Conservation (phyloP, 2,329 filamentous ascomycete genomes). For the Aureobasidium leucospermi region DNA sequence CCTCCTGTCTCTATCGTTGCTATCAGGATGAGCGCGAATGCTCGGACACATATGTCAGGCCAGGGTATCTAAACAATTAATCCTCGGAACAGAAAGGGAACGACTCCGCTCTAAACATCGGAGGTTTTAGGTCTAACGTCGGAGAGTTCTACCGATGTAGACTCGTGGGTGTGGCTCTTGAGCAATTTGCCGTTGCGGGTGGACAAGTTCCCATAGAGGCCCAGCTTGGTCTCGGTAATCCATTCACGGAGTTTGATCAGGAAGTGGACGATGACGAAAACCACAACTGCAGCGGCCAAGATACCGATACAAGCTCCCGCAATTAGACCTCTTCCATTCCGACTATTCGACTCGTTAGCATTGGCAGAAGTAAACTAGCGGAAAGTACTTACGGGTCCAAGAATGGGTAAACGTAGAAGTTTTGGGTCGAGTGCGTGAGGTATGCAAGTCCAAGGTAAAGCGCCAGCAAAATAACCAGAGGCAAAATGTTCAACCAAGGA, state of each 20-base stretch:
- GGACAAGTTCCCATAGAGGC: constrained; percentile 2
- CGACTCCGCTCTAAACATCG: background rate
- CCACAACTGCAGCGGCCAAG: constrained; percentile 30
- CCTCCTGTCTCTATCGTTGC: background rate
- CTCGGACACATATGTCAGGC: background rate
- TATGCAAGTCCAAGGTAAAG: constrained; percentile 70
- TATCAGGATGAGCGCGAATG: background rate
- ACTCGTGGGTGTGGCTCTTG: background rate
- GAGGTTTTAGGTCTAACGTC: background rate
- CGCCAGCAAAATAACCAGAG: constrained; percentile 61
- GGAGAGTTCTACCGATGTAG: background rate
- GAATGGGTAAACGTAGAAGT: constrained; percentile 72
- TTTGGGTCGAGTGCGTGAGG: constrained; percentile 60
- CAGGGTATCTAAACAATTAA: background rate
- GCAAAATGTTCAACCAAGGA: constrained; percentile 59
- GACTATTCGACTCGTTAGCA: constrained; percentile 21
- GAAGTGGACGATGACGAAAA: constrained; percentile 37
- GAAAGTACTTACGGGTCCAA: constrained; percentile 49
- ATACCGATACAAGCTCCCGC: constrained; percentile 55
- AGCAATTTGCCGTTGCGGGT: background rate
- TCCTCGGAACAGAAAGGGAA: too few relatives aligned
- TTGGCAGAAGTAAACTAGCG: too few relatives aligned
- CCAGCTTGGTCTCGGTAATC: constrained; percentile 32
- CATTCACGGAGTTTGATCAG: constrained; percentile 32
- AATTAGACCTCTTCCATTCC: constrained; percentile 43